Percentiles rank a stretch among this genome's conserved stretches.
phyloP scores from a whole-genome alignment of 495 filamentous ascomycete genomes.

The Daldinia decipiens region DNA sequence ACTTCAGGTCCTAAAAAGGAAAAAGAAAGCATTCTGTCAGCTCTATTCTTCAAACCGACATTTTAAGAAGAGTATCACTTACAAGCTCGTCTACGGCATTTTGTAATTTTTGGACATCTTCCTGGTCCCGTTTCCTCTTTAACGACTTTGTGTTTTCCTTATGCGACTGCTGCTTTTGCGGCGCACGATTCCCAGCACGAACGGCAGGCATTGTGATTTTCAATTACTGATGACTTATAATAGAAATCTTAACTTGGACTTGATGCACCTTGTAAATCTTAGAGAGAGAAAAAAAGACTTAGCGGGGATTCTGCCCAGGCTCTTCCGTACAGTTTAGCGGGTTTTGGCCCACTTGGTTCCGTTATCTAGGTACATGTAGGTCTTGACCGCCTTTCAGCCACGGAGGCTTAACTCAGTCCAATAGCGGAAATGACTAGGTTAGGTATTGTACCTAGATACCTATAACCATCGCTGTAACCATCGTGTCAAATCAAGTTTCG shows the following conservation, averaged over 20 bases:
- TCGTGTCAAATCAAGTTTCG: too few species aligned
- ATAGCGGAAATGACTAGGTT: too few species aligned
- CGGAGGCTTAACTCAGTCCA: not conserved
- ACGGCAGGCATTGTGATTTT: slow-evolving; percentile 29
- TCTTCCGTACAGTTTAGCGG: not conserved
- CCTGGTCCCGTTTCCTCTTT: slow-evolving; percentile 60
- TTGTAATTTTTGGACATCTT: slow-evolving; percentile 67
- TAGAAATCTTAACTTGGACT: slow-evolving; percentile 5
- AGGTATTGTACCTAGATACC: too few species aligned
- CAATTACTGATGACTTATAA: slow-evolving; percentile 4
- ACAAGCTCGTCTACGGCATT: slow-evolving; percentile 55
- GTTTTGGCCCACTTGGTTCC: too few species aligned
- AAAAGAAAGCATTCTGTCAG: slow-evolving; percentile 10
- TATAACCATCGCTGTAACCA: too few species aligned
- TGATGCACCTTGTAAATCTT: slow-evolving; percentile 19
- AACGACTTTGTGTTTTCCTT: slow-evolving; percentile 52
- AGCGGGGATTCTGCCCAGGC: slow-evolving; percentile 44
- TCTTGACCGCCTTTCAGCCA: slow-evolving; percentile 35
- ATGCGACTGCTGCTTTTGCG: slow-evolving; percentile 40
- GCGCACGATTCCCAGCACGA: slow-evolving; percentile 17
- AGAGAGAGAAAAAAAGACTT: slow-evolving; percentile 34
- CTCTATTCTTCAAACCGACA: not conserved
- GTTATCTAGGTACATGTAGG: not conserved
- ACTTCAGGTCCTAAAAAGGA: slow-evolving; percentile 55
- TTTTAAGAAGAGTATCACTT: slow-evolving; percentile 20